These are phyloP conservation scores for Fraxinus excelsior DNA, from an alignment of 257 asterid species.

Conservation along the genomic window DNA sequence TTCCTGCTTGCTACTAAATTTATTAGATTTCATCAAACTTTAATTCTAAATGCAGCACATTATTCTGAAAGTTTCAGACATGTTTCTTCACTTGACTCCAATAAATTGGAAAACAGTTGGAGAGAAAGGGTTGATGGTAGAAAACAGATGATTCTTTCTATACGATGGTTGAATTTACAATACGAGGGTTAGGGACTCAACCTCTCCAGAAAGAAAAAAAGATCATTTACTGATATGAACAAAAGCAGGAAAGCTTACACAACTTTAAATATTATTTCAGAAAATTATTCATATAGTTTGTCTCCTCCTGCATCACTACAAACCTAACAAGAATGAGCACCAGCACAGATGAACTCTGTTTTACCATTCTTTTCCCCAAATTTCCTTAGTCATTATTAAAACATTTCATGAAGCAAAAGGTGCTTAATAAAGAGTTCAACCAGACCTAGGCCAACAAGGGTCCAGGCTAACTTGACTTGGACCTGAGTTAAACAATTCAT, in stretches of 20 bases:
- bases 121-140: neutral
- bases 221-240: too few relatives aligned
- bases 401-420: slow-evolving; percentile 1
- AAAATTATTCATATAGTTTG: neutral
- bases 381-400: neutral
- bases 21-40: neutral
- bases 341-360: neutral
- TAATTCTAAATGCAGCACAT: neutral
- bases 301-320: neutral
- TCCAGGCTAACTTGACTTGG: neutral
- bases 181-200: too few relatives aligned
- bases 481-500: neutral
- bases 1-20: neutral
- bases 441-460: neutral
- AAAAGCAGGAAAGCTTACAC: too few relatives aligned
- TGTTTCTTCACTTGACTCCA: too few relatives aligned
- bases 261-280: too few relatives aligned
- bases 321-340: neutral
- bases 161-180: neutral
- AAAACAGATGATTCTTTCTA: neutral
- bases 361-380: neutral
- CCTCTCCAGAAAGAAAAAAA: too few relatives aligned
- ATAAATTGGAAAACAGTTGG: neutral
- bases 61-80: neutral
- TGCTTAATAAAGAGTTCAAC: neutral